These are phyloP conservation scores for Fusarium sororula DNA, from an alignment of 2,329 filamentous ascomycete species.

Conservation along the genomic window DNA sequence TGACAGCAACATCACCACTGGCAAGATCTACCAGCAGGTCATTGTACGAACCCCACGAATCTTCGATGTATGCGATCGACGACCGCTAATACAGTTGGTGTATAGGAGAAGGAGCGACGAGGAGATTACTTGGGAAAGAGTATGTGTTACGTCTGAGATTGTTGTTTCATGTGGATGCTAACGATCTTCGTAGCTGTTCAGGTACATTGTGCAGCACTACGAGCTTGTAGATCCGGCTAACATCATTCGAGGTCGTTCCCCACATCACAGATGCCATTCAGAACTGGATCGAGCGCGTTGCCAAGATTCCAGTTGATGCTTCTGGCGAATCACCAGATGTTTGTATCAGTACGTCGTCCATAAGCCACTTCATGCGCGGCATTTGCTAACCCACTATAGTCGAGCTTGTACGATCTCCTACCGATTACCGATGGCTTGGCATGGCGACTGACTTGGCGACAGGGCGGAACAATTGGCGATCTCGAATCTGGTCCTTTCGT, in stretches of 20 bases:
- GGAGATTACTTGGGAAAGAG: conserved; percentile 58
- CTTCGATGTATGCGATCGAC: neutral
- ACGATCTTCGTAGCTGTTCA: conserved; percentile 12
- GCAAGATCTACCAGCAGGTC: conserved; percentile 93
- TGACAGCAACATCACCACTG: conserved; percentile 97
- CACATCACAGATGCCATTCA: conserved; percentile 87
- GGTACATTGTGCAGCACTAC: neutral
- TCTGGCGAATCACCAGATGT: conserved; percentile 86
- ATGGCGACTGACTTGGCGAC: neutral
- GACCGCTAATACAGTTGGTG: neutral
- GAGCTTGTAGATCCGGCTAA: neutral
- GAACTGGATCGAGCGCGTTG: conserved; percentile 90
- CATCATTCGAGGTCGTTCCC: conserved; percentile 64
- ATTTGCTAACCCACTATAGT: conserved; percentile 10
- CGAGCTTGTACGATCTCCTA: conserved; percentile 13
- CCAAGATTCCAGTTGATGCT: conserved; percentile 86
- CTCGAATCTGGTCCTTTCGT: conserved; percentile 90
- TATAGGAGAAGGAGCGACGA: conserved; percentile 65
- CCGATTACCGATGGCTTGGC: neutral
- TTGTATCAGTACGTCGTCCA: conserved; percentile 76
- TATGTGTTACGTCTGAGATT: neutral
- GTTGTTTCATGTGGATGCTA: neutral
- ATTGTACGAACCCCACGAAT: conserved; percentile 64
- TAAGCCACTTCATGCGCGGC: neutral
- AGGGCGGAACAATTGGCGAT: conserved; percentile 75